Evolutionary conservation across 2,329 filamentous ascomycete species (phyloP).

Genomic region (Phialemonium atrogriseum): DNA sequence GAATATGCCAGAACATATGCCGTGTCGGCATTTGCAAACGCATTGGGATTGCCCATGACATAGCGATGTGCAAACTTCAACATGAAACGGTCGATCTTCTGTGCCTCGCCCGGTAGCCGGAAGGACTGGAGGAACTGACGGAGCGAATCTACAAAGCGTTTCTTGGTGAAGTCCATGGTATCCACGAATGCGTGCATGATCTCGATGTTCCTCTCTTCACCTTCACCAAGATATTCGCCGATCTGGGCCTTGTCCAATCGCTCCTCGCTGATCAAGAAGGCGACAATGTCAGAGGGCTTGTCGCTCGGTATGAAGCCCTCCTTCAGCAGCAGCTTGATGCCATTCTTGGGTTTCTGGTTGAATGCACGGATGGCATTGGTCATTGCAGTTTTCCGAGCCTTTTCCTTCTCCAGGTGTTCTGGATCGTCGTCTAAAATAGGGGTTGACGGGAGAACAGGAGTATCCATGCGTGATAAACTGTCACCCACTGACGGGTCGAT

Average conservation of each 20-base stretch:
- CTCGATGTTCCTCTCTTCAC: slow-evolving; percentile 85
- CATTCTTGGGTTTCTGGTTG: slow-evolving; percentile 96
- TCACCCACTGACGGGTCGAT: slow-evolving; percentile 63
- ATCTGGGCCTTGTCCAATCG: slow-evolving; percentile 85
- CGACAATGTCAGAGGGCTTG: slow-evolving; percentile 71
- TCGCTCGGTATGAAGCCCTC: slow-evolving; percentile 83
- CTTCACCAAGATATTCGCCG: slow-evolving; percentile 91
- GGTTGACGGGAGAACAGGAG: slow-evolving; percentile 53
- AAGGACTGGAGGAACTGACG: slow-evolving; percentile 91
- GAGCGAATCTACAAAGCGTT: slow-evolving; percentile 85
- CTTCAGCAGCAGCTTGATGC: slow-evolving; percentile 73
- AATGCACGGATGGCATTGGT: slow-evolving; percentile 85
- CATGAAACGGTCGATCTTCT: slow-evolving; percentile 99
- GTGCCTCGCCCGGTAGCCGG: slow-evolving; percentile 87
- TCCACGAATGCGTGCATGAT: slow-evolving; percentile 99
- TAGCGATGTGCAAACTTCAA: slow-evolving; percentile 97
- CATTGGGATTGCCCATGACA: slow-evolving; percentile 88
- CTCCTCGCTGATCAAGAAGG: slow-evolving; percentile 73
- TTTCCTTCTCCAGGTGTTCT: slow-evolving; percentile 87
- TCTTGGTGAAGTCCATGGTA: slow-evolving; percentile 84
- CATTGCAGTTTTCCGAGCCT: slow-evolving; percentile 86
- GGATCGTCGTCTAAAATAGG: slow-evolving; percentile 80
- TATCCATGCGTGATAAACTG: slow-evolving; percentile 53
- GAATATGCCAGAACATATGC: slow-evolving; percentile 95
- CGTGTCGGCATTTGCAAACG: slow-evolving; percentile 96